phyloP scores from a whole-genome alignment of 495 filamentous ascomycete genomes.

The Collariella sp. region DNA sequence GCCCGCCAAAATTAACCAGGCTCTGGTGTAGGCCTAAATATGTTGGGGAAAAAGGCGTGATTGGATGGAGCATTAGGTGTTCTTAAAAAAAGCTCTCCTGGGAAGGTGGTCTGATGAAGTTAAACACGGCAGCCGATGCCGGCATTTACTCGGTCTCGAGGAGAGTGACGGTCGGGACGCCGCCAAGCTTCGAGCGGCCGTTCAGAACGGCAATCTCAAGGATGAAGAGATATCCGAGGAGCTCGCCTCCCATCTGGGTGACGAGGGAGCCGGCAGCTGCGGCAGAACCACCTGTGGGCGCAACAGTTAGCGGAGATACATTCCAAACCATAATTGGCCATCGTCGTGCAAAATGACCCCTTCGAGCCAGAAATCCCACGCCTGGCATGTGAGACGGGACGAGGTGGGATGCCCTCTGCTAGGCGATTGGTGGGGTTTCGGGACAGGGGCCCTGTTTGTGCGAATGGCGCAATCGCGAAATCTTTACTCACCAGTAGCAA shows the following conservation, averaged over 20 bases:
- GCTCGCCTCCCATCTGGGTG: constrained; percentile 68
- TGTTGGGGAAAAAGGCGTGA: neutral
- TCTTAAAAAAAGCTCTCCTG: neutral
- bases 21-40: neutral
- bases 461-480: constrained; percentile 11
- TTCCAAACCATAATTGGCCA: neutral
- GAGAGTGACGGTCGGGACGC: constrained; percentile 75
- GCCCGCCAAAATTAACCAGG: constrained; percentile 2
- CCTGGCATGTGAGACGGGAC: neutral
- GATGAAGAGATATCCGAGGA: constrained; percentile 88
- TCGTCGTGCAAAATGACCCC: neutral
- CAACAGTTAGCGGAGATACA: constrained; percentile 1
- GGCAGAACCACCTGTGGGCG: constrained; percentile 70
- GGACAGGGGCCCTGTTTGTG: constrained; percentile 2
- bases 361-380: neutral
- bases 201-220: constrained; percentile 94
- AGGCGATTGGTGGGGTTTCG: constrained; percentile 3
- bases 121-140: constrained; percentile 2
- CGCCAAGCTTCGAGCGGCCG: constrained; percentile 75
- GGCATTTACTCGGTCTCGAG: constrained; percentile 41
- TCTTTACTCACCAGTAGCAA: constrained; percentile 74
- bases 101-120: neutral
- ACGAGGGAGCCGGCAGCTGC: constrained; percentile 80
- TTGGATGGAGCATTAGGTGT: neutral
- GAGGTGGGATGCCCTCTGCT: neutral